Evolutionary conservation across 768 basidiomycete genomes (phyloP).

Genomic region (Suillus luteus): DNA sequence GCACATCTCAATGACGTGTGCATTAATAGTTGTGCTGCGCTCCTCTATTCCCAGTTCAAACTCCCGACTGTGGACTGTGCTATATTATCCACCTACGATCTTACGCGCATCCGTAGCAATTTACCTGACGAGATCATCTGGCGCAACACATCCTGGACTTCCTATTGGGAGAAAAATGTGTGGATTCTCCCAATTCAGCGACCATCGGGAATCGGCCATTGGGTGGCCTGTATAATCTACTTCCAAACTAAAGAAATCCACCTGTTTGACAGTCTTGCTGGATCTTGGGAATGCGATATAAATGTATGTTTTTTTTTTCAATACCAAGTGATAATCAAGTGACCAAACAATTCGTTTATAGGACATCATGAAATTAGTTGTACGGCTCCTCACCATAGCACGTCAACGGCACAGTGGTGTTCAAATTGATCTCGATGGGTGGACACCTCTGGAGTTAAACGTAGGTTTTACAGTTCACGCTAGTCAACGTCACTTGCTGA

Average conservation of each 20-base stretch:
- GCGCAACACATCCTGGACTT: constrained; percentile 12
- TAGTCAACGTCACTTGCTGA: not conserved
- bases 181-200: constrained; percentile 45
- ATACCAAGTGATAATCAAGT: not conserved
- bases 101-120: constrained; percentile 9
- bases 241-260: not conserved
- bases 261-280: constrained; percentile 19
- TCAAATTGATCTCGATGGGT: constrained; percentile 9
- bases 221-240: constrained; percentile 32
- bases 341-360: not conserved
- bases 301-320: not conserved
- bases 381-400: constrained; percentile 4
- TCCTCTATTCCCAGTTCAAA: constrained; percentile 12
- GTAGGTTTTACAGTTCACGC: not conserved
- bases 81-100: constrained; percentile 17
- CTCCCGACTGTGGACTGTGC: not conserved
- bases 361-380: constrained; percentile 12
- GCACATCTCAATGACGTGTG: constrained; percentile 16
- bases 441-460: not conserved
- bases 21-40: constrained; percentile 18
- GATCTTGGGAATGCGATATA: constrained; percentile 11
- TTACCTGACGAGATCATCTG: constrained; percentile 24
- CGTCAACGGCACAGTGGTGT: constrained; percentile 1
- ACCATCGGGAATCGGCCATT: constrained; percentile 24
- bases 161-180: constrained; percentile 33